These are phyloP conservation scores for Nakazawaea molendinolei DNA, from an alignment of 805 yeast species.

Conservation along the genomic window DNA sequence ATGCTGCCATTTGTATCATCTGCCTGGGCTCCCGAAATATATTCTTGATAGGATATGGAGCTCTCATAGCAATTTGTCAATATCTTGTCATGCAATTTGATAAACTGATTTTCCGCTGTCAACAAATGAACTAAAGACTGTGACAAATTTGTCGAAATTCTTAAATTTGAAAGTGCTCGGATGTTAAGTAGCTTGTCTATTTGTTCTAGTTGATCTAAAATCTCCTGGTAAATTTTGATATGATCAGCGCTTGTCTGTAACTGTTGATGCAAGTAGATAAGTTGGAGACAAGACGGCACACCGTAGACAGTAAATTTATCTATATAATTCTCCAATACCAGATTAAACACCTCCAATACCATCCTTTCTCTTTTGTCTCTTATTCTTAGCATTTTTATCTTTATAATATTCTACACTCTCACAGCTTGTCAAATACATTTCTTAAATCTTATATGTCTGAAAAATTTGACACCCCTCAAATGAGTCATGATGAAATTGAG, in stretches of 20 bases:
- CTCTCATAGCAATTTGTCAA: constrained; percentile 2
- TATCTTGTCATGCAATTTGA: constrained; percentile 6
- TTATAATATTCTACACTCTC: no score
- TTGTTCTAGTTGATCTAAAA: neutral
- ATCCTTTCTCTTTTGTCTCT: constrained; percentile 4
- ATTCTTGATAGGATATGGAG: constrained; percentile 9
- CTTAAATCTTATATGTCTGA: no score
- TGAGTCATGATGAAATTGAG: no score
- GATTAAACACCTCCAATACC: constrained; percentile 1
- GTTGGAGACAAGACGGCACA: constrained; percentile 3
- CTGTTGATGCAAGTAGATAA: constrained; percentile 4
- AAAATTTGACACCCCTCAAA: no score
- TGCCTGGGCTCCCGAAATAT: no score
- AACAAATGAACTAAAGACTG: neutral
- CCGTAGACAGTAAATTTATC: constrained; percentile 10
- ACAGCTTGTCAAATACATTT: no score
- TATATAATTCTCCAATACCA: constrained; percentile 8
- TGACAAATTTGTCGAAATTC: constrained; percentile 4
- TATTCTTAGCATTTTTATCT: constrained; percentile 2
- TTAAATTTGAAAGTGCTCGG: constrained; percentile 3
- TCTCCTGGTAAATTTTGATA: constrained; percentile 1
- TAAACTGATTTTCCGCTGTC: neutral
- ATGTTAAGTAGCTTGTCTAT: constrained; percentile 4
- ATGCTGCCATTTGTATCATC: neutral
- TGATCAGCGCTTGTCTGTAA: neutral